Percentiles rank a stretch among this genome's conserved stretches.
phyloP scores from a whole-genome alignment of 208 protist species.

The Leishmania braziliensis region DNA sequence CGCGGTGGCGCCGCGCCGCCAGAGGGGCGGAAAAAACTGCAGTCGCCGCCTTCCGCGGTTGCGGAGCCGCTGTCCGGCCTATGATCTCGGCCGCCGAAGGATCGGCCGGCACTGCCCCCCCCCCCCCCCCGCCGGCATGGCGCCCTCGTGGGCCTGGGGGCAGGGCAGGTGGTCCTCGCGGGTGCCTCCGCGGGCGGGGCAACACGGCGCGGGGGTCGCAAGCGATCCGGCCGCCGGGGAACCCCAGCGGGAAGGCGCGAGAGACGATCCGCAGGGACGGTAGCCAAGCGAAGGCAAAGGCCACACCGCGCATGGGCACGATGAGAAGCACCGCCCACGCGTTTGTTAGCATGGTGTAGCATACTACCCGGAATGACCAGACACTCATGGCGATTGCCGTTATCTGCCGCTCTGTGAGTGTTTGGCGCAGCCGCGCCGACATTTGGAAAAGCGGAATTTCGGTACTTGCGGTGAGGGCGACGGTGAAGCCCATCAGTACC shows the following conservation, averaged over 20 bases:
- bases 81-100: no score
- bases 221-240: no score
- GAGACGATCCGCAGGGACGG: conserved; percentile 47
- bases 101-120: no score
- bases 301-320: conserved; percentile 74
- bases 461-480: conserved; percentile 60
- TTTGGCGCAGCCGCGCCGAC: conserved; percentile 35
- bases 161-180: no score
- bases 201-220: no score
- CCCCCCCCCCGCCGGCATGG: no score
- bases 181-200: no score
- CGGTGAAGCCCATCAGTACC: conserved; percentile 56
- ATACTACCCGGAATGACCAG: conserved; percentile 55
- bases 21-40: no score
- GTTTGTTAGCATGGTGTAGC: conserved; percentile 55
- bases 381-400: conserved; percentile 51
- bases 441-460: conserved; percentile 77
- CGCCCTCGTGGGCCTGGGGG: no score
- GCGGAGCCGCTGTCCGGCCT: no score
- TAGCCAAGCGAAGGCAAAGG: conserved; percentile 75
- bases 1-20: no score
- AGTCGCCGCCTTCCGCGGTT: no score
- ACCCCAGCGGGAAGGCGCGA: conserved; percentile 35
- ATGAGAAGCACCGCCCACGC: conserved; percentile 71
- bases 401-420: conserved; percentile 53